A percentile compares a stretch with the other conserved stretches of the same genome.
phyloP scores from a whole-genome alignment of 163 green algal genomes.

The Scenedesmus sp. region DNA sequence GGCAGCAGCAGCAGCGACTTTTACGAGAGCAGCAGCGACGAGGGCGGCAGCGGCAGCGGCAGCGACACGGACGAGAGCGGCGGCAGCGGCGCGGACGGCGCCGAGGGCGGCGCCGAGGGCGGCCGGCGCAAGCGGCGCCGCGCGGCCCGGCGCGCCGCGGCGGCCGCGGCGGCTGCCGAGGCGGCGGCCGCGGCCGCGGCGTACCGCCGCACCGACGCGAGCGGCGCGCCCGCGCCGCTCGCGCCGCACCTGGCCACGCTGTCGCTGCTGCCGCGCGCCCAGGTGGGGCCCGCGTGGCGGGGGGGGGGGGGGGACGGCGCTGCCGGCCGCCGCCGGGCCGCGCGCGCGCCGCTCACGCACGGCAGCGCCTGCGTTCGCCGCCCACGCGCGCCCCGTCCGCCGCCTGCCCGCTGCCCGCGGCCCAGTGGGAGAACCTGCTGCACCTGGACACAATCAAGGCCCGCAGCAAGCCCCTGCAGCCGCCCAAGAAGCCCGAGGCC shows the following conservation, averaged over 20 bases:
- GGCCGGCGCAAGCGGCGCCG: conserved; percentile 21
- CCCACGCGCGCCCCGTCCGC: no score
- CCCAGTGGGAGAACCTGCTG: conserved; percentile 89
- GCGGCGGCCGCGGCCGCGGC: not conserved
- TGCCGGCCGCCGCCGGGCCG: not conserved
- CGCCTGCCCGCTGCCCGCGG: conserved; percentile 12
- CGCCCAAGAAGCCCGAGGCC: conserved; percentile 89
- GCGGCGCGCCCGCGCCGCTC: conserved; percentile 69
- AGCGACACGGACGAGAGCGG: not conserved
- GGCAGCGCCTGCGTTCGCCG: no score
- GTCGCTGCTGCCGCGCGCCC: conserved; percentile 70
- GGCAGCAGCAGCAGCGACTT: no score
- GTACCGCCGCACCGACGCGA: conserved; percentile 53
- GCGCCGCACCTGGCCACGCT: conserved; percentile 83
- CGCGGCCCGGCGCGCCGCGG: not conserved
- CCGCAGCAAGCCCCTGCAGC: conserved; percentile 78
- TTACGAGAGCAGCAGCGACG: no score
- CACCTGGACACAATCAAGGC: conserved; percentile 91
- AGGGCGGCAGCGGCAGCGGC: not conserved
- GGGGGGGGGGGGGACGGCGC: not conserved
- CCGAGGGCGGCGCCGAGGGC: no score
- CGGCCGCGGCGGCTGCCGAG: conserved; percentile 22
- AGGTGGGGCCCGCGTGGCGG: conserved; percentile 4
- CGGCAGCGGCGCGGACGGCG: conserved; percentile 8
- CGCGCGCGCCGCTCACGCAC: no score